Conservation (phyloP, 352 stramenopile species). For the Pythium phragmiticola region DNA sequence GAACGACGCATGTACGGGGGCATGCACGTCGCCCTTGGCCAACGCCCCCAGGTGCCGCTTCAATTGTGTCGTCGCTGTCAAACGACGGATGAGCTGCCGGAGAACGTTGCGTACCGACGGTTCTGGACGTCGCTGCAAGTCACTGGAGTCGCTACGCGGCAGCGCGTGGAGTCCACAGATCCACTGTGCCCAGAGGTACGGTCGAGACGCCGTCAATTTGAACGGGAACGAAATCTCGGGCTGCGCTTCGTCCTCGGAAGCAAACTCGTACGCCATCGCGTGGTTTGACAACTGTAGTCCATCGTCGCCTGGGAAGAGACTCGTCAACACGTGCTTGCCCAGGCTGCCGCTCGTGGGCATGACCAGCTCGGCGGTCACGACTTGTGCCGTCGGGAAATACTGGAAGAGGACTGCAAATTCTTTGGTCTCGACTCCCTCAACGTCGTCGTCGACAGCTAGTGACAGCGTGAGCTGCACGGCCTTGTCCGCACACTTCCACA, state of each 20-base stretch:
- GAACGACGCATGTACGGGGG: constrained; percentile 38
- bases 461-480: constrained; percentile 48
- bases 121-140: constrained; percentile 36
- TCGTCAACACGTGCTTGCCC: constrained; percentile 31
- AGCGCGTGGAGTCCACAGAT: constrained; percentile 60
- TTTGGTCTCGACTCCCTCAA: constrained; percentile 23
- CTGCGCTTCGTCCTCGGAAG: constrained; percentile 18
- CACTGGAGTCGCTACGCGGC: constrained; percentile 32
- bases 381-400: constrained; percentile 49
- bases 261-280: constrained; percentile 50
- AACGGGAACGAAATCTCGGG: constrained; percentile 48
- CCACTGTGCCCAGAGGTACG: constrained; percentile 78
- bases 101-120: constrained; percentile 70
- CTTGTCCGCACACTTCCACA: constrained; percentile 55
- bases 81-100: constrained; percentile 54
- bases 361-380: constrained; percentile 61
- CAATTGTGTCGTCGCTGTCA: constrained; percentile 41
- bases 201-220: constrained; percentile 33
- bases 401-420: constrained; percentile 64
- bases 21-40: constrained; percentile 29
- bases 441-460: constrained; percentile 42
- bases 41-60: constrained; percentile 49
- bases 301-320: constrained; percentile 65
- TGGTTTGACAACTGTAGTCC: constrained; percentile 42
- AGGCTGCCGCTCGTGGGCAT: constrained; percentile 8